These are phyloP conservation scores for Trichosporon sp. DNA, from an alignment of 1,284 basidiomycete genomes.

Conservation along the genomic window DNA sequence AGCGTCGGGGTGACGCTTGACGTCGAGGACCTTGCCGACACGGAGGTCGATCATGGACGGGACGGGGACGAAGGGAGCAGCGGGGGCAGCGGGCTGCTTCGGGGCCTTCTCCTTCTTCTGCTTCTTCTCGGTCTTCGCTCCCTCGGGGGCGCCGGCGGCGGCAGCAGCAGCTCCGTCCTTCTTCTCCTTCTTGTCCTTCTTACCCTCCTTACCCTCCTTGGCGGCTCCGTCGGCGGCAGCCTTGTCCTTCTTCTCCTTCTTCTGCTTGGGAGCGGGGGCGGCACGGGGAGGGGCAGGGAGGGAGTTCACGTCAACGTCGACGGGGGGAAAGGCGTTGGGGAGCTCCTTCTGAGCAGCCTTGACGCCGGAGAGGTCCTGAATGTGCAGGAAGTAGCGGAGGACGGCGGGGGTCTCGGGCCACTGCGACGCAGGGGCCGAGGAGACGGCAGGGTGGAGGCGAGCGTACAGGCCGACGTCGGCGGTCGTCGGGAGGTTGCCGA, in stretches of 20 bases:
- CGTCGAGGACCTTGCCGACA: conserved; percentile 86
- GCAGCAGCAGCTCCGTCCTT: conserved; percentile 31
- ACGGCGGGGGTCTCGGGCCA: conserved; percentile 76
- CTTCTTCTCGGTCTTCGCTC: conserved; percentile 61
- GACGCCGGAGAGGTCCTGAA: conserved; percentile 70
- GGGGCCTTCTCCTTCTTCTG: conserved; percentile 60
- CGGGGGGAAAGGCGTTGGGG: conserved; percentile 61
- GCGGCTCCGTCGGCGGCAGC: conserved; percentile 48
- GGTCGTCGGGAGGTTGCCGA: conserved; percentile 74
- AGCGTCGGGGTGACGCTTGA: conserved; percentile 90
- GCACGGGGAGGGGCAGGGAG: conserved; percentile 75
- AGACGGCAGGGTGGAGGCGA: conserved; percentile 71
- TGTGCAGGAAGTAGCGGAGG: conserved; percentile 89
- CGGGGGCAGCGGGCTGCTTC: conserved; percentile 51
- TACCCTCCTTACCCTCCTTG: conserved; percentile 32
- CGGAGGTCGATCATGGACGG: conserved; percentile 94
- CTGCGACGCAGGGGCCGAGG: conserved; percentile 59
- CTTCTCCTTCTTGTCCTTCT: conserved; percentile 47
- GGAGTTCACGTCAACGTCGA: conserved; percentile 72
- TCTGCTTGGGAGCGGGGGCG: conserved; percentile 70
- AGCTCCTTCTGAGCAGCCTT: conserved; percentile 50
- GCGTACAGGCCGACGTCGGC: conserved; percentile 85
- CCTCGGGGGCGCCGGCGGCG: conserved; percentile 22
- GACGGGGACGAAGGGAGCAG: conserved; percentile 72
- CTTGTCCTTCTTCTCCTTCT: conserved; percentile 65